Conservation (phyloP, 108 stramenopile species). For the Cyclotella distinguenda region DNA sequence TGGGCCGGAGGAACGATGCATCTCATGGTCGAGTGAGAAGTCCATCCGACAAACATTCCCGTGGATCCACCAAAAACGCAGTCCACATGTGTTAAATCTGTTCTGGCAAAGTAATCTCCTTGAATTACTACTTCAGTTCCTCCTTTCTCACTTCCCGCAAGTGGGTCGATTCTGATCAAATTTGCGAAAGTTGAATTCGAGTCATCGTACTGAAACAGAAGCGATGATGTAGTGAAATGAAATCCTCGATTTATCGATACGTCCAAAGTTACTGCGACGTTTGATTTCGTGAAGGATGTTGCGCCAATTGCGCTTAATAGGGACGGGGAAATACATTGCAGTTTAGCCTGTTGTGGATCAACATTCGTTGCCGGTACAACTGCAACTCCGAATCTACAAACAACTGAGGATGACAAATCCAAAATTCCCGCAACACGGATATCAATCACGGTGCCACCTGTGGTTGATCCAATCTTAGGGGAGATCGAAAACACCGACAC, state of each 20-base stretch:
- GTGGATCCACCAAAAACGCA: no score
- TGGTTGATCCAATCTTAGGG: background rate
- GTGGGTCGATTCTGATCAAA: background rate
- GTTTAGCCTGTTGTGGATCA: background rate
- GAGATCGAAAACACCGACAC: background rate
- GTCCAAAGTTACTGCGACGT: background rate
- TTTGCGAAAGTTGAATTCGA: no score
- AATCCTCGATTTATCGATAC: slow-evolving; percentile 4
- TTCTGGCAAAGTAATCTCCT: background rate
- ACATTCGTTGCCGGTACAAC: background rate
- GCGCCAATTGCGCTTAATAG: background rate
- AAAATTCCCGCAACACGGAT: background rate
- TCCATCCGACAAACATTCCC: no score
- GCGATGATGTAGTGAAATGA: background rate
- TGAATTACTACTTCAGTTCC: slow-evolving; percentile 10
- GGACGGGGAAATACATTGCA: slow-evolving; percentile 3
- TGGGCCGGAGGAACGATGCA: background rate
- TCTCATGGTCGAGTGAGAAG: background rate
- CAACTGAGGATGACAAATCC: background rate
- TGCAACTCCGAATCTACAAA: slow-evolving; percentile 12
- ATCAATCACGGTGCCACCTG: background rate
- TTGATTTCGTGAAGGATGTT: background rate
- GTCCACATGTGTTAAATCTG: no score
- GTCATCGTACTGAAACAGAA: background rate
- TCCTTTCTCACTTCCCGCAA: slow-evolving; percentile 12